Conservation (phyloP, 768 basidiomycete genomes). For the Naematelia encephala region DNA sequence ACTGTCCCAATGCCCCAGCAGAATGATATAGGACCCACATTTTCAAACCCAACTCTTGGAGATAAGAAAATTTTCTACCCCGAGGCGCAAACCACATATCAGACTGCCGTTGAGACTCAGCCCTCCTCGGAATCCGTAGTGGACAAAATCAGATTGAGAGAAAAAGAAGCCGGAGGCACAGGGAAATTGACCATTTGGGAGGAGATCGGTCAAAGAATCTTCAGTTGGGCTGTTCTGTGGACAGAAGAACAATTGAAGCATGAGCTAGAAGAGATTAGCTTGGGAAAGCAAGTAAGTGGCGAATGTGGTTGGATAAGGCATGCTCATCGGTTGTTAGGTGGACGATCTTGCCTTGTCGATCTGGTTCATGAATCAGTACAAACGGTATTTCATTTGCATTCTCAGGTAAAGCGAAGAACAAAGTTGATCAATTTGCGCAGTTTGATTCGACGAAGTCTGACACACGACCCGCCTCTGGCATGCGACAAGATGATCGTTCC, state of each 20-base stretch:
- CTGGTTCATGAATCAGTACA: constrained; percentile 48
- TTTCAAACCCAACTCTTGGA: neutral
- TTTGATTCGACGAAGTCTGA: constrained; percentile 34
- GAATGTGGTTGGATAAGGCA: too few species aligned
- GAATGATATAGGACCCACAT: constrained; percentile 1
- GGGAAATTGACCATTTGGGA: constrained; percentile 41
- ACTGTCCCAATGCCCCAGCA: constrained; percentile 1
- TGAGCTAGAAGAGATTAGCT: constrained; percentile 40
- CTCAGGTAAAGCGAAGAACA: neutral
- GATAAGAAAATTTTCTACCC: neutral
- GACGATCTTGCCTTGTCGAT: constrained; percentile 47
- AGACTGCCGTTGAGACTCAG: neutral
- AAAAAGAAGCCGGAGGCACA: neutral
- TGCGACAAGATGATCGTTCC: constrained; percentile 51
- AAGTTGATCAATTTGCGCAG: constrained; percentile 14
- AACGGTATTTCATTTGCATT: constrained; percentile 27
- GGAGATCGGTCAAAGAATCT: constrained; percentile 44
- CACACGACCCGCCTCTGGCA: constrained; percentile 25
- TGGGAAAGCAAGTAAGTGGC: constrained; percentile 41
- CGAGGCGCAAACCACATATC: neutral
- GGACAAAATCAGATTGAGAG: neutral
- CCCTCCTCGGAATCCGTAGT: neutral
- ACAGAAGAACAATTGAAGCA: constrained; percentile 41
- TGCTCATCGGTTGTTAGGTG: too few species aligned
- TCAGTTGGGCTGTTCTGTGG: constrained; percentile 49